phyloP scores from a whole-genome alignment of 2,329 filamentous ascomycete species.

The Aspergillus pseudoviridinutans region DNA sequence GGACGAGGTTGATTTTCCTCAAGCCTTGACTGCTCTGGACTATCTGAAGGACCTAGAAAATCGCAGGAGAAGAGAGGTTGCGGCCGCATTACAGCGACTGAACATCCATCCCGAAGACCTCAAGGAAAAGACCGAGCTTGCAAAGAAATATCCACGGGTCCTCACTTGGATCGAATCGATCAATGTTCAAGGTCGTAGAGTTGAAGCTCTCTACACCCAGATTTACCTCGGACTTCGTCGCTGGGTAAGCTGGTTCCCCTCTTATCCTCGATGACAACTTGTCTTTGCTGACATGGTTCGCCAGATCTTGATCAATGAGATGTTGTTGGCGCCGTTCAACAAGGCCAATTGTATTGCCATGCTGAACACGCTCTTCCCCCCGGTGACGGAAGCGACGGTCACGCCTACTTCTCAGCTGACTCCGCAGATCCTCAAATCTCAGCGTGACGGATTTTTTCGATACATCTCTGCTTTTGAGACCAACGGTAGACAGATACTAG shows the following conservation, averaged over 20 bases:
- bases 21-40: constrained; percentile 62
- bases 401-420: constrained; percentile 53
- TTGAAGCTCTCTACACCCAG: constrained; percentile 57
- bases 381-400: constrained; percentile 42
- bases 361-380: constrained; percentile 65
- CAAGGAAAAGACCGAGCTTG: constrained; percentile 47
- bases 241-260: constrained; percentile 49
- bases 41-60: constrained; percentile 62
- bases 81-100: constrained; percentile 51
- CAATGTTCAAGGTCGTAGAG: constrained; percentile 48
- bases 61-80: constrained; percentile 56
- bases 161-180: constrained; percentile 53
- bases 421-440: constrained; percentile 48
- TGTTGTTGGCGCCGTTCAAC: constrained; percentile 59
- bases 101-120: constrained; percentile 49
- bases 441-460: constrained; percentile 60
- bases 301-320: constrained; percentile 61
- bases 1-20: constrained; percentile 59
- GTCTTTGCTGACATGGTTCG: neutral
- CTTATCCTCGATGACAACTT: constrained; percentile 15
- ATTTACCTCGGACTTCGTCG: constrained; percentile 59
- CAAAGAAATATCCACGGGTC: constrained; percentile 51
- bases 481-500: constrained; percentile 51
- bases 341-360: constrained; percentile 64
- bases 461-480: constrained; percentile 58